Percentiles rank a stretch among this genome's conserved stretches.
These are phyloP conservation scores for Penicillium polonicum DNA, from an alignment of 2,329 filamentous ascomycete genomes.

Conservation along the genomic window DNA sequence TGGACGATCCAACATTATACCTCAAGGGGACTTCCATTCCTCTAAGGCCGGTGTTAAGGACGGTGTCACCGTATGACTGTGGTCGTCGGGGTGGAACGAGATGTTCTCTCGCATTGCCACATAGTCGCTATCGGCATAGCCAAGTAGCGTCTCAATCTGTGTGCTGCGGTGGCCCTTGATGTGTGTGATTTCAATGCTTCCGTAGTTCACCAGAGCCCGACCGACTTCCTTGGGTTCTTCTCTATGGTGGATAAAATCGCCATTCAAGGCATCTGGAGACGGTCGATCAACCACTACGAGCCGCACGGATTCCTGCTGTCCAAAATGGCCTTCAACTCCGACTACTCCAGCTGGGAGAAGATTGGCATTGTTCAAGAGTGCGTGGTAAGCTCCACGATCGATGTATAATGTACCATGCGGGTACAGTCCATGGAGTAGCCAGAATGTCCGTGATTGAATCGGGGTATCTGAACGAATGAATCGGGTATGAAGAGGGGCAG, in stretches of 20 bases:
- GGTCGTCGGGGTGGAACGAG: slow-evolving; percentile 53
- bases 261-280: slow-evolving; percentile 41
- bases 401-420: slow-evolving; percentile 92
- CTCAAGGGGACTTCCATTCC: slow-evolving; percentile 22
- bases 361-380: slow-evolving; percentile 78
- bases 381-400: slow-evolving; percentile 81
- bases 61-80: slow-evolving; percentile 17
- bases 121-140: slow-evolving; percentile 94
- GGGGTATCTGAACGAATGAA: slow-evolving; percentile 83
- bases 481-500: slow-evolving; percentile 77
- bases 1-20: neutral
- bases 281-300: slow-evolving; percentile 73
- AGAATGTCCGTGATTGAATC: slow-evolving; percentile 92
- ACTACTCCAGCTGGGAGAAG: slow-evolving; percentile 89
- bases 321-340: slow-evolving; percentile 82
- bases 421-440: slow-evolving; percentile 87
- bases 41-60: slow-evolving; percentile 27
- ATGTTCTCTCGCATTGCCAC: slow-evolving; percentile 86
- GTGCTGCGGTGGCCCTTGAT: slow-evolving; percentile 83
- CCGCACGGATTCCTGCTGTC: slow-evolving; percentile 87
- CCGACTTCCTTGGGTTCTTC: slow-evolving; percentile 70
- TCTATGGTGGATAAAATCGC: slow-evolving; percentile 39
- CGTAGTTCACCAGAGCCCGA: slow-evolving; percentile 87
- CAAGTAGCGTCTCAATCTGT: slow-evolving; percentile 76
- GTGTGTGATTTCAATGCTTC: slow-evolving; percentile 74